A percentile compares a stretch with the other conserved stretches of the same genome.
These are phyloP conservation scores for Phytophthora citrophthora DNA, from an alignment of 352 stramenopile species.

Conservation along the genomic window DNA sequence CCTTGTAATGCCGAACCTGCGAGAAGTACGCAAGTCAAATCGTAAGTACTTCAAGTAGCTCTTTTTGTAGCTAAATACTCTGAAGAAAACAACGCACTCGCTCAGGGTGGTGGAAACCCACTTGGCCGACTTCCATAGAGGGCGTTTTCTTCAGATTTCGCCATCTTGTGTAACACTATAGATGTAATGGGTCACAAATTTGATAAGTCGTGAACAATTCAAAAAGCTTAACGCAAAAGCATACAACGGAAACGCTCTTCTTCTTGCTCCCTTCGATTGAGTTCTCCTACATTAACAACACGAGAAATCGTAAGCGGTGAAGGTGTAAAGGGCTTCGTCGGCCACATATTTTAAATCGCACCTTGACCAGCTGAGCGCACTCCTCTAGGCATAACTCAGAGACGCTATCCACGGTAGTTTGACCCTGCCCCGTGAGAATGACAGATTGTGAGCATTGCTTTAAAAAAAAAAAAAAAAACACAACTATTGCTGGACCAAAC, in stretches of 20 bases:
- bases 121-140: constrained; percentile 92
- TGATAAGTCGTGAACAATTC: too few species aligned
- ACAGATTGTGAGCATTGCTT: not conserved
- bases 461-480: not conserved
- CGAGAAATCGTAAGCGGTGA: not conserved
- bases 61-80: too few species aligned
- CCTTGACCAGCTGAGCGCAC: constrained; percentile 93
- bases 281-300: constrained; percentile 69
- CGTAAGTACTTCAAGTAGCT: not conserved
- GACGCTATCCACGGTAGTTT: constrained; percentile 81
- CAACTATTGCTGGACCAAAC: constrained; percentile 8
- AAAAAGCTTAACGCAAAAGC: constrained; percentile 1
- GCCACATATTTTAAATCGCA: constrained; percentile 14
- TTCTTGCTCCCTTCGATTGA: constrained; percentile 95
- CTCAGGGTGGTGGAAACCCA: constrained; percentile 82
- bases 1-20: constrained; percentile 73
- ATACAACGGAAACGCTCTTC: constrained; percentile 85
- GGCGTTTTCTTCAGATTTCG: constrained; percentile 92
- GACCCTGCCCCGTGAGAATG: constrained; percentile 40
- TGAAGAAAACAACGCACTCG: constrained; percentile 38
- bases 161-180: constrained; percentile 93
- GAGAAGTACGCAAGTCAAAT: not conserved
- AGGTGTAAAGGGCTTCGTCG: too few species aligned
- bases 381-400: constrained; percentile 86
- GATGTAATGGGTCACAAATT: not conserved